A percentile compares a stretch with the other conserved stretches of the same genome.
These are phyloP conservation scores for Clonostachys sp. DNA, from an alignment of 2,329 filamentous ascomycete genomes.

Conservation along the genomic window DNA sequence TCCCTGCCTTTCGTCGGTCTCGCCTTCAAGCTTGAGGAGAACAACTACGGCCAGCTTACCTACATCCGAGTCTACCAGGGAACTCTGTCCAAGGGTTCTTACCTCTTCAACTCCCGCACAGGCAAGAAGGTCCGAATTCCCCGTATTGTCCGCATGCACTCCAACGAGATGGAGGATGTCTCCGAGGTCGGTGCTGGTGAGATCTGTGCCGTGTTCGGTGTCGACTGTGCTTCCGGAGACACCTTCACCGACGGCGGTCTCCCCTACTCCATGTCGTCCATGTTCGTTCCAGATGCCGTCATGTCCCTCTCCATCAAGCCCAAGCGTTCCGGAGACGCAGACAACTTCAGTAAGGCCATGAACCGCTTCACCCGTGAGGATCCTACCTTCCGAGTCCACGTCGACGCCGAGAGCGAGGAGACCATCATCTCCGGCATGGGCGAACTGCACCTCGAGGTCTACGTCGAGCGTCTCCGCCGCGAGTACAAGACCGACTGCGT, in stretches of 20 bases:
- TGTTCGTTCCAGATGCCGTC: constrained; percentile 97
- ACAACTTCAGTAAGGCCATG: constrained; percentile 98
- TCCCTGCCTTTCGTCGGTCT: constrained; percentile 90
- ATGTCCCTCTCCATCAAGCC: constrained; percentile 97
- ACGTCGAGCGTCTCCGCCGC: constrained; percentile 91
- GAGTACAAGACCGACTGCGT: constrained; percentile 96
- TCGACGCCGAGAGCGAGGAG: constrained; percentile 88
- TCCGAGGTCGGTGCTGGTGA: constrained; percentile 89
- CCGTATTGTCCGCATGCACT: constrained; percentile 98
- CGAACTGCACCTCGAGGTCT: constrained; percentile 93
- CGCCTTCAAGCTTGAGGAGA: constrained; percentile 98
- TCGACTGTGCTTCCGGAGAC: constrained; percentile 96
- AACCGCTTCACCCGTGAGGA: constrained; percentile 98
- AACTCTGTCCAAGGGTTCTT: constrained; percentile 78
- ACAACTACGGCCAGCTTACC: constrained; percentile 95
- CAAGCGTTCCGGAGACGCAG: constrained; percentile 84
- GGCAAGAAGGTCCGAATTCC: constrained; percentile 97
- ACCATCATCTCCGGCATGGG: constrained; percentile 99
- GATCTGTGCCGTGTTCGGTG: constrained; percentile 96
- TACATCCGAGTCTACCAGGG: constrained; percentile 99
- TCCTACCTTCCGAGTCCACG: constrained; percentile 91
- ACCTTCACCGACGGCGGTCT: constrained; percentile 94
- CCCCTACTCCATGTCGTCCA: constrained; percentile 93
- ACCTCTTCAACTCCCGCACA: constrained; percentile 88
- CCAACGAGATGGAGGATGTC: constrained; percentile 98